Evolutionary conservation across 371 early-diverging fungal genomes (phyloP).

Genomic region (Mucor mucedo): DNA sequence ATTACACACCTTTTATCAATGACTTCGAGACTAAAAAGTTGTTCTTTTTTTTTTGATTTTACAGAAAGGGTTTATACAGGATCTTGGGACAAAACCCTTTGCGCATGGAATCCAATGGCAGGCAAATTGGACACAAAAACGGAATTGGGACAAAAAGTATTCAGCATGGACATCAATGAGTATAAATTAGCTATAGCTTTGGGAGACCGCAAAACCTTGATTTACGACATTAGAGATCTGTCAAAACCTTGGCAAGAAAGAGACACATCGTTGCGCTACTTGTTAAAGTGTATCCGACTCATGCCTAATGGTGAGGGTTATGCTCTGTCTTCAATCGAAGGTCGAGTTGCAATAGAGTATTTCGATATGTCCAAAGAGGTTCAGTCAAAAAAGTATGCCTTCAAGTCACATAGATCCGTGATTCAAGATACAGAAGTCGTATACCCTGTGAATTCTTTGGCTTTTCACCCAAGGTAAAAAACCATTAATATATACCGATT

Average conservation of each 20-base stretch:
- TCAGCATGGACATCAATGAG: conserved; percentile 76
- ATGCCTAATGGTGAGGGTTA: conserved; percentile 88
- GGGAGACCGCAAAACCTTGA: conserved; percentile 74
- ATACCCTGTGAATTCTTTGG: conserved; percentile 93
- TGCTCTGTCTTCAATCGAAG: conserved; percentile 91
- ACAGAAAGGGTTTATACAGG: conserved; percentile 76
- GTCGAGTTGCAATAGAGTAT: conserved; percentile 93
- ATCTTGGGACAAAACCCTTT: conserved; percentile 89
- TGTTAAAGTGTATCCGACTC: conserved; percentile 78
- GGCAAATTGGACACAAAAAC: conserved; percentile 54
- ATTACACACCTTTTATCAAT: neutral
- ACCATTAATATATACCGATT: neutral
- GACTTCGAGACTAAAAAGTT: too few species aligned
- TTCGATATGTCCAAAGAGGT: conserved; percentile 74
- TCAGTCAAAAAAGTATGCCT: conserved; percentile 86
- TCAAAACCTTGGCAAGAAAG: conserved; percentile 72
- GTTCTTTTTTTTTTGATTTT: conserved; percentile 1
- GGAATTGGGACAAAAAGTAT: conserved; percentile 67
- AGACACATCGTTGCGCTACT: conserved; percentile 82
- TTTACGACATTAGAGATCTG: conserved; percentile 88
- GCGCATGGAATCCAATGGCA: conserved; percentile 79
- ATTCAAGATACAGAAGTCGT: conserved; percentile 82
- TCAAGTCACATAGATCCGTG: conserved; percentile 92
- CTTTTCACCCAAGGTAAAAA: conserved; percentile 89
- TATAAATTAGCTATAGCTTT: conserved; percentile 83